These are phyloP conservation scores for Datisca glomerata DNA, from an alignment of 306 rosid species.

Conservation along the genomic window DNA sequence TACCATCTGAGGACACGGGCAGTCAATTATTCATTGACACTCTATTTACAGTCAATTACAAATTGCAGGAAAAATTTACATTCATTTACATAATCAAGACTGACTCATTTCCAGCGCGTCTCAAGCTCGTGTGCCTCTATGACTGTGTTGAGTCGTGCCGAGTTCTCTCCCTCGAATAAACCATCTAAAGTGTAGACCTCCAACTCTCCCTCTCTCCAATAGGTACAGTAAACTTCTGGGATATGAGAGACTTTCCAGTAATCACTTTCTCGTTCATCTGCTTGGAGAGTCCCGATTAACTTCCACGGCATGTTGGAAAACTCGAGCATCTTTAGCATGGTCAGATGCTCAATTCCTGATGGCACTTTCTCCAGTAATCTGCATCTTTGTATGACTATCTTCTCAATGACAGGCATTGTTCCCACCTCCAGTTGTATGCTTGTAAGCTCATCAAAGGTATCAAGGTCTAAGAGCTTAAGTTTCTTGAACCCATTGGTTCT, in stretches of 20 bases:
- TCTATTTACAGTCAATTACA: too few species aligned
- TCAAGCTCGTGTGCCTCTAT: too few species aligned
- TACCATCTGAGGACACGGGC: too few species aligned
- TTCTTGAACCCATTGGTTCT: conserved; percentile 34
- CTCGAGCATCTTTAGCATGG: conserved; percentile 34
- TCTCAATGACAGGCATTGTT: conserved; percentile 58
- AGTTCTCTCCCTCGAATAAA: too few species aligned
- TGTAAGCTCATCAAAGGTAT: conserved; percentile 35
- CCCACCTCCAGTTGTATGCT: conserved; percentile 32
- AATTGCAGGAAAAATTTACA: too few species aligned
- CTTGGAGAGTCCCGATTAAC: conserved; percentile 33
- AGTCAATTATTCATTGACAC: too few species aligned
- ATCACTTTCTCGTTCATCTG: conserved; percentile 30
- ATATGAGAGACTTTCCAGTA: conserved; percentile 37
- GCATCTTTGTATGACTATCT: conserved; percentile 40
- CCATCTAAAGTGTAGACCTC: too few species aligned
- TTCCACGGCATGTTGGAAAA: conserved; percentile 54
- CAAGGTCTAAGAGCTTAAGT: conserved; percentile 55
- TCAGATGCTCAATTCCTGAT: conserved; percentile 37
- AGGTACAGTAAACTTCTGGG: conserved; percentile 43
- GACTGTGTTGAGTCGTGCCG: too few species aligned
- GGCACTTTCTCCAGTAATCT: conserved; percentile 33
- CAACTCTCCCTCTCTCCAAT: conserved; percentile 62
- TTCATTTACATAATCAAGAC: too few species aligned
- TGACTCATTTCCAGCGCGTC: too few species aligned